Conservation (phyloP, 2,329 filamentous ascomycete species). For the Colletotrichum kahawae region DNA sequence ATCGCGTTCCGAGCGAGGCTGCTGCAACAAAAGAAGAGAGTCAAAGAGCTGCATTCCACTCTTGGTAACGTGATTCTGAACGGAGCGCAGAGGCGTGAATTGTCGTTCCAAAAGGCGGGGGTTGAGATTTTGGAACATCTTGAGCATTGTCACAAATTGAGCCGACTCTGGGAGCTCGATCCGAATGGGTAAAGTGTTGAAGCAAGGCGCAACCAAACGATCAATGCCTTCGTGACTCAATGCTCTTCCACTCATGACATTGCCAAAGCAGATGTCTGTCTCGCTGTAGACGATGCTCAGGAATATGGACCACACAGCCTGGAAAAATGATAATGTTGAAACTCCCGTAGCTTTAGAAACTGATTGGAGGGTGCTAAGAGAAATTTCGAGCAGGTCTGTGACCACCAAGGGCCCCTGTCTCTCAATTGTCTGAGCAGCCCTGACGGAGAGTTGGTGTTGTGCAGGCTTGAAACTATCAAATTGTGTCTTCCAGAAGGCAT, state of each 20-base stretch:
- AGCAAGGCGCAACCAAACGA: constrained; percentile 83
- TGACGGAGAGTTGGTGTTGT: constrained; percentile 4
- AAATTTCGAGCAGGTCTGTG: constrained; percentile 16
- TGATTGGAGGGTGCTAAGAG: constrained; percentile 51
- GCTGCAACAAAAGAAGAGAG: constrained; percentile 80
- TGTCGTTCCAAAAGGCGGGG: constrained; percentile 70
- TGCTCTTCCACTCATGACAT: constrained; percentile 80
- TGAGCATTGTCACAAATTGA: constrained; percentile 63
- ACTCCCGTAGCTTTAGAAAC: constrained; percentile 58
- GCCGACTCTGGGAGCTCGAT: constrained; percentile 52
- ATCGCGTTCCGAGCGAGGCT: constrained; percentile 62
- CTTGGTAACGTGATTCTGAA: constrained; percentile 60
- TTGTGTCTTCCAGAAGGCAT: constrained; percentile 69
- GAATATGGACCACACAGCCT: constrained; percentile 74
- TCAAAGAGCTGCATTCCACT: constrained; percentile 71
- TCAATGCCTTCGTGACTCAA: constrained; percentile 70
- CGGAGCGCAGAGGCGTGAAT: constrained; percentile 73
- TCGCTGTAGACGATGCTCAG: constrained; percentile 60
- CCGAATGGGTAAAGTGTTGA: constrained; percentile 84
- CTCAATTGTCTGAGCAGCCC: background rate
- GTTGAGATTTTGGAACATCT: constrained; percentile 66
- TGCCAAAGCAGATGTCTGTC: constrained; percentile 83
- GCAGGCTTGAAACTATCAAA: constrained; percentile 54
- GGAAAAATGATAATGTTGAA: constrained; percentile 70
- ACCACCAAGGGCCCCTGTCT: background rate